phyloP scores from a whole-genome alignment of 768 basidiomycete species.

The Leccinum subgranulosum region DNA sequence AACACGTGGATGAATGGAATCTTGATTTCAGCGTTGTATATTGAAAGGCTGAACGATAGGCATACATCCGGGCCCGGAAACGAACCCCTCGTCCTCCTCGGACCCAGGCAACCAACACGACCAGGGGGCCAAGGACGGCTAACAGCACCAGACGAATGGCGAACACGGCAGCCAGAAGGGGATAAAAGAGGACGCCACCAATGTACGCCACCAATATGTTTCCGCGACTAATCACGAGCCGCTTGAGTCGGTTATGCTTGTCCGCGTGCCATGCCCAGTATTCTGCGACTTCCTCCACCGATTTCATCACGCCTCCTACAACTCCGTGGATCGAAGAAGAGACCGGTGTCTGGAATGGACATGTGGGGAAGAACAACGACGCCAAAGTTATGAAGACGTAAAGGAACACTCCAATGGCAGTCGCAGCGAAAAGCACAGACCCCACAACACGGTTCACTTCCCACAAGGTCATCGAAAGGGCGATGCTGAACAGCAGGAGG shows the following conservation, averaged over 20 bases:
- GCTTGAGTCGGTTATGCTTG: neutral
- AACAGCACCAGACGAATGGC: neutral
- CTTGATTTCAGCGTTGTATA: neutral
- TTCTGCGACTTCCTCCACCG: neutral
- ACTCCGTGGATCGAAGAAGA: conserved; percentile 7
- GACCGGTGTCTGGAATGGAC: conserved; percentile 20
- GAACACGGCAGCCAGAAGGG: neutral
- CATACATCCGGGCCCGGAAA: neutral
- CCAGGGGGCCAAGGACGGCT: neutral
- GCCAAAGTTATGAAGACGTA: conserved; percentile 18
- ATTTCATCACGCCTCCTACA: neutral
- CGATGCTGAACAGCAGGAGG: conserved; percentile 17
- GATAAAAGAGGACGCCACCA: neutral
- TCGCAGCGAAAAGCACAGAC: conserved; percentile 8
- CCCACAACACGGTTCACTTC: conserved; percentile 6
- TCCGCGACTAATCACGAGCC: neutral
- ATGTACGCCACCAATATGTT: neutral
- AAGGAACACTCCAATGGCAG: conserved; percentile 11
- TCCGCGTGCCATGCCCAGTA: conserved; percentile 5
- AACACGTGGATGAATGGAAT: neutral
- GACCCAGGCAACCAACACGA: neutral
- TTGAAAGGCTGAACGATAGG: neutral
- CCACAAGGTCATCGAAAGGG: conserved; percentile 16
- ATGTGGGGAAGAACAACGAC: conserved; percentile 8
- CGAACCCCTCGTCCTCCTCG: neutral